Evolutionary conservation across 1,139 yeast species (phyloP), one percentile per base, ranked within the genome.

Genomic region (Blastobotrys proliferans): DNA sequence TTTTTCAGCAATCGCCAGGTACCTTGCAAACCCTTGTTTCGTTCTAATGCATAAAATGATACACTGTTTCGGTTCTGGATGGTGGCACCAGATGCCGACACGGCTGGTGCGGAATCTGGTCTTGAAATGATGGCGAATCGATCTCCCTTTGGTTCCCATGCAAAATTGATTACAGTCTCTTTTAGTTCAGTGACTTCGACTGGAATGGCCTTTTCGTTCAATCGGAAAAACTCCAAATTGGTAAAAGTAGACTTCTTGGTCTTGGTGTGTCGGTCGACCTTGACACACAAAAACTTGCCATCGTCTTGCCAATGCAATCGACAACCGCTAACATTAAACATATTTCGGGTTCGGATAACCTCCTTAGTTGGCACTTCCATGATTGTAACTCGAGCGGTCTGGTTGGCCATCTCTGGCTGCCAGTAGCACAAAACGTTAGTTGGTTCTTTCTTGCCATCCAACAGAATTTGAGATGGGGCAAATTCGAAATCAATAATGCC

Each of bases 251-350:
- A 85, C 75, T 94, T 94, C 66, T 85, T 87, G 41, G 96, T 83
- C 69, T 92, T 92, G 46, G 97, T 87, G 68, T 88, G 96, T 70
- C 97, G 87, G 65, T 90, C 97, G 54, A 94, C 97, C 72, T 86
- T 88, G 61, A 90, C 94, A 72, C 96, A 86, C 63, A 94, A 71
- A 66, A 72, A 83, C 58, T 81, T 81, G 51, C 88, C 90, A 56
- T 84, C 81, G 53, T 80, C 82, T 68, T 92, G 97, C 99, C 99
- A 94, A 73, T 83, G 90, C 73, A 94, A 72, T 61, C 83, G 77
- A 69, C 95, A 88, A 63, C 85, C 94, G 47, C 88, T 77, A 46
- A 92, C 98, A 69, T 92, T 96, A 74, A 92, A 90, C 68, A 92
- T 74, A 68, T 92, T 90, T 57, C 94, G 81, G 46, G 96, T 85